Evolutionary conservation across 495 filamentous ascomycete genomes (phyloP).

Genomic region (Penicillium egyptiacum): DNA sequence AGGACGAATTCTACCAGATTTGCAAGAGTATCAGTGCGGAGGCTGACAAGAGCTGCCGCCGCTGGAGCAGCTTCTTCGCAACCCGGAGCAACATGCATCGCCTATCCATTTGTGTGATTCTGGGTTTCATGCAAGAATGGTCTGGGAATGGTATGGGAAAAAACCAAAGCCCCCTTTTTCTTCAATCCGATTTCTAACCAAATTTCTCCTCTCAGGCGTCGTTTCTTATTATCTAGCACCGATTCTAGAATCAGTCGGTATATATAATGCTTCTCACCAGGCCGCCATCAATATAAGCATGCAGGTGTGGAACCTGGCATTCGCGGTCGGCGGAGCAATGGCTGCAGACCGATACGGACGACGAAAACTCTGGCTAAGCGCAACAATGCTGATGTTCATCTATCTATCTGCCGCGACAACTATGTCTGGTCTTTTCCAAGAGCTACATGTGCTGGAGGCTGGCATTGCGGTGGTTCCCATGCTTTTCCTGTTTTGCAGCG

Average conservation of each 20-base stretch:
- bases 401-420: constrained; percentile 56
- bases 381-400: constrained; percentile 57
- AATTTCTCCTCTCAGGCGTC: constrained; percentile 33
- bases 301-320: constrained; percentile 30
- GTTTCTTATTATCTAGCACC: constrained; percentile 60
- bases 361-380: constrained; percentile 54
- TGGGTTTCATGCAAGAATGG: constrained; percentile 63
- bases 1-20: constrained; percentile 40
- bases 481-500: constrained; percentile 58
- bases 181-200: not conserved
- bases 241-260: constrained; percentile 57
- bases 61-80: constrained; percentile 51
- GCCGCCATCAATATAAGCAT: constrained; percentile 35
- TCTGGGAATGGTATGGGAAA: constrained; percentile 57
- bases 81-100: constrained; percentile 68
- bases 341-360: constrained; percentile 58
- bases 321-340: constrained; percentile 49
- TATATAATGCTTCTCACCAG: constrained; percentile 47
- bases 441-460: constrained; percentile 41
- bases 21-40: constrained; percentile 53
- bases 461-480: constrained; percentile 59
- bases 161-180: not conserved
- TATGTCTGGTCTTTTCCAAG: constrained; percentile 53
- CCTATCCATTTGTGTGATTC: constrained; percentile 54
- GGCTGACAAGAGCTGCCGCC: constrained; percentile 21